Percentiles rank a stretch among this genome's conserved stretches.
phyloP scores from a whole-genome alignment of 192 early-diverging fungal species.

The Glomus cerebriforme region DNA sequence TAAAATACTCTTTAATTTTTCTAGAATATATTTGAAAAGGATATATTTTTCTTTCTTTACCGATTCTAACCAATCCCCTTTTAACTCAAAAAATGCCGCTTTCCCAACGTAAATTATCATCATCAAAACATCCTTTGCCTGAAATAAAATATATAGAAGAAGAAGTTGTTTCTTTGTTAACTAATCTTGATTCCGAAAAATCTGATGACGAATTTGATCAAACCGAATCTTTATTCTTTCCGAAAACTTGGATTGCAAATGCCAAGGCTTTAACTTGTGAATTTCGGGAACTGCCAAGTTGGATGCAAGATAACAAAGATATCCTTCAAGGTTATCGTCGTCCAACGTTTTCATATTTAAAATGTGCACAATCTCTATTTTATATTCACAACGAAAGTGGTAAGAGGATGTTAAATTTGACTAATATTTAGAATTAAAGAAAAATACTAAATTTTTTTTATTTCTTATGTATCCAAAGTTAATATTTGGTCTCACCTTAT shows the following conservation, averaged over 20 bases:
- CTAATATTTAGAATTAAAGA: not conserved
- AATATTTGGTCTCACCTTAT: constrained; percentile 88
- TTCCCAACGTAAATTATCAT: not conserved
- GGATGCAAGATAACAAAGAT: constrained; percentile 83
- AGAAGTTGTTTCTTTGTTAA: not conserved
- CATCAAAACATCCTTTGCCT: not conserved
- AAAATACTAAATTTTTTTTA: not conserved
- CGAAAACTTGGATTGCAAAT: not conserved
- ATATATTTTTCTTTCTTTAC: not conserved
- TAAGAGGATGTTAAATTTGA: constrained; percentile 1
- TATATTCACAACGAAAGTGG: constrained; percentile 94
- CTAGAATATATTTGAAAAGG: no score
- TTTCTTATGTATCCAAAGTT: constrained; percentile 36
- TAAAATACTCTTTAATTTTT: no score
- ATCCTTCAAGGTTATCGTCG: constrained; percentile 78
- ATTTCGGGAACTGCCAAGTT: constrained; percentile 63
- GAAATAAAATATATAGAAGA: not conserved
- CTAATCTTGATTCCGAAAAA: not conserved
- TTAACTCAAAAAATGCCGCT: not conserved
- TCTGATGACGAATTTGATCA: not conserved
- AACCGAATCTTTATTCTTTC: not conserved
- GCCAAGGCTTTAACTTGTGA: constrained; percentile 21
- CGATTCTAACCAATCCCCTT: not conserved
- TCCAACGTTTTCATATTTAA: constrained; percentile 70
- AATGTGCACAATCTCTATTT: constrained; percentile 73